Percentiles rank a stretch among this genome's conserved stretches.
Conservation (phyloP, 1,284 basidiomycete genomes). For the Microbotryum scabiosae region DNA sequence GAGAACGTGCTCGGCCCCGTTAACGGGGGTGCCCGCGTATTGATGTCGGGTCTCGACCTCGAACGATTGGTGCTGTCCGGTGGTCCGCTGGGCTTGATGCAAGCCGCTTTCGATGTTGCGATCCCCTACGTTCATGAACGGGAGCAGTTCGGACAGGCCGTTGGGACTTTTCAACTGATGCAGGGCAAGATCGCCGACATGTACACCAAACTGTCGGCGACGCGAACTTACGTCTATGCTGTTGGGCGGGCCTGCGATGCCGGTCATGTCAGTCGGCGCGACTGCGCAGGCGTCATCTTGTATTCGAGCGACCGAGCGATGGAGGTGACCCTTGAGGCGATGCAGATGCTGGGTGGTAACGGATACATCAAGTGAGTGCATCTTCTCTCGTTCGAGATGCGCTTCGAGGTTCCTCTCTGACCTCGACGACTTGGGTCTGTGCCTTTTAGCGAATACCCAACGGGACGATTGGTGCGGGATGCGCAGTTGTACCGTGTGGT, state of each 20-base stretch:
- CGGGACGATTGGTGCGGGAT: conserved; percentile 75
- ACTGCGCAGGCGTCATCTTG: conserved; percentile 84
- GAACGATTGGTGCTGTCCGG: conserved; percentile 86
- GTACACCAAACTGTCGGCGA: conserved; percentile 87
- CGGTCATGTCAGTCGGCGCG: conserved; percentile 69
- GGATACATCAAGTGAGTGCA: conserved; percentile 66
- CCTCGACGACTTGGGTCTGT: conserved; percentile 44
- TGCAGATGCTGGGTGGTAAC: conserved; percentile 86
- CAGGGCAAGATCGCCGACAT: conserved; percentile 79
- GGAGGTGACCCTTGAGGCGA: conserved; percentile 80
- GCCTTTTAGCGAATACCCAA: conserved; percentile 57
- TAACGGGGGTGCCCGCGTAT: conserved; percentile 69
- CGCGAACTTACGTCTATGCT: conserved; percentile 83
- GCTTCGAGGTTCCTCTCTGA: background rate
- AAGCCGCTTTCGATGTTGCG: conserved; percentile 70
- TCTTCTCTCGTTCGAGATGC: background rate
- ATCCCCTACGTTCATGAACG: conserved; percentile 83
- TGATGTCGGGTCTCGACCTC: conserved; percentile 90
- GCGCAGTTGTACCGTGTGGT: conserved; percentile 75
- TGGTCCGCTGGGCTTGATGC: conserved; percentile 75
- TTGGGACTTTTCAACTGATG: conserved; percentile 92
- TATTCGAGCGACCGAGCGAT: conserved; percentile 84
- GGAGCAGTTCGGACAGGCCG: conserved; percentile 75
- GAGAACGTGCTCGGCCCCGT: conserved; percentile 77
- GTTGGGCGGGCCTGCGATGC: conserved; percentile 80